A percentile compares a stretch with the other conserved stretches of the same genome.
Conservation (phyloP, 1,284 basidiomycete genomes). For the Ceratobasidium sp. region DNA sequence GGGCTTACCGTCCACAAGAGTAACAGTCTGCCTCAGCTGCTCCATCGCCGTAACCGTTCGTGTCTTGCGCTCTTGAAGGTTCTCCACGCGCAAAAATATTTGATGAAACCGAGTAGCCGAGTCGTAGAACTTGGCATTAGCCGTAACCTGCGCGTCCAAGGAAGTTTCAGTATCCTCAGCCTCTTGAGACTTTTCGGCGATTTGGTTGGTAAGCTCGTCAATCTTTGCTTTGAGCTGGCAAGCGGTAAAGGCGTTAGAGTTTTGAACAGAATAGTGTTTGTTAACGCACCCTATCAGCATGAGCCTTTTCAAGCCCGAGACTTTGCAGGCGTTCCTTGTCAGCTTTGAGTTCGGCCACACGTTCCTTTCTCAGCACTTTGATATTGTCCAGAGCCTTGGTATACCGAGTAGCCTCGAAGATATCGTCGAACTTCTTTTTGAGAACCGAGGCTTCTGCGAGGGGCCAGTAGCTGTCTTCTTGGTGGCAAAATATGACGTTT, state of each 20-base stretch:
- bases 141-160: conserved; percentile 73
- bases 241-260: not conserved
- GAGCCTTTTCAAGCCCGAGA: conserved; percentile 84
- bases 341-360: conserved; percentile 88
- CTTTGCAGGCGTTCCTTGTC: conserved; percentile 89
- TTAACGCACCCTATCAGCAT: conserved; percentile 73
- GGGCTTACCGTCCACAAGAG: conserved; percentile 73
- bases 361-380: conserved; percentile 89
- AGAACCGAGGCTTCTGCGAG: conserved; percentile 89
- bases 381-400: conserved; percentile 97
- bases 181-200: conserved; percentile 78
- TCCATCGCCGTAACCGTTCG: conserved; percentile 65
- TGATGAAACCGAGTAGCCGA: conserved; percentile 86
- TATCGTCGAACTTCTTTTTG: conserved; percentile 99
- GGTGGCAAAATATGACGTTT: conserved; percentile 99
- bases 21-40: conserved; percentile 74
- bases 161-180: conserved; percentile 76
- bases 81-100: conserved; percentile 78
- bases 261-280: not conserved
- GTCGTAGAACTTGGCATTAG: conserved; percentile 87
- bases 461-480: conserved; percentile 99
- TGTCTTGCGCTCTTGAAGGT: conserved; percentile 70
- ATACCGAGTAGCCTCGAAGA: conserved; percentile 98
- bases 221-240: conserved; percentile 73
- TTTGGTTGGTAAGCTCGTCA: conserved; percentile 68